Conservation (phyloP, 306 rosid species). For the Delonix regia region DNA sequence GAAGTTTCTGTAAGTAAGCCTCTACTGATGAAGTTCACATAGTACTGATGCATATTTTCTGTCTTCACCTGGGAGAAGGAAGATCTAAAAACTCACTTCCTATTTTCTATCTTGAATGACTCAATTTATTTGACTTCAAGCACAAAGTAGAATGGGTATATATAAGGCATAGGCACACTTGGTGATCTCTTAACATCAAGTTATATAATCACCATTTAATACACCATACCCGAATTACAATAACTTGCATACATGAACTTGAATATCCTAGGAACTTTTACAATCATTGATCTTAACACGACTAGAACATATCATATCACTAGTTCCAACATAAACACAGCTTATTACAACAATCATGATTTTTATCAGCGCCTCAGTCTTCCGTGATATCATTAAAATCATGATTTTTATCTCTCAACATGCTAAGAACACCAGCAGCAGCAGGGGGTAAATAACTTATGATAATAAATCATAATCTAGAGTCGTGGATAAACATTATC, state of each 20-base stretch:
- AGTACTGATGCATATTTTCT: not conserved
- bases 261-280: not conserved
- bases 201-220: not conserved
- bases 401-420: conserved; percentile 11
- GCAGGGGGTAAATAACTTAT: not conserved
- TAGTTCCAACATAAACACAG: not conserved
- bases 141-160: not conserved
- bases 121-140: not conserved
- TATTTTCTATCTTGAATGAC: not conserved
- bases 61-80: not conserved
- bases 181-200: not conserved
- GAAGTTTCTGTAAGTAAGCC: not conserved
- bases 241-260: not conserved
- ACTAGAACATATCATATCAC: not conserved
- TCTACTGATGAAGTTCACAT: not conserved
- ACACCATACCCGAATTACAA: not conserved
- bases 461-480: not conserved
- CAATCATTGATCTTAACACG: not conserved
- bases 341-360: not conserved
- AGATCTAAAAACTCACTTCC: not conserved
- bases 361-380: not conserved
- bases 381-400: not conserved
- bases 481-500: not conserved
- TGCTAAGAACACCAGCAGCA: not conserved
- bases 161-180: not conserved